A percentile compares a stretch with the other conserved stretches of the same genome.
phyloP scores from a whole-genome alignment of 2,329 filamentous ascomycete species.

The Nemania serpens region DNA sequence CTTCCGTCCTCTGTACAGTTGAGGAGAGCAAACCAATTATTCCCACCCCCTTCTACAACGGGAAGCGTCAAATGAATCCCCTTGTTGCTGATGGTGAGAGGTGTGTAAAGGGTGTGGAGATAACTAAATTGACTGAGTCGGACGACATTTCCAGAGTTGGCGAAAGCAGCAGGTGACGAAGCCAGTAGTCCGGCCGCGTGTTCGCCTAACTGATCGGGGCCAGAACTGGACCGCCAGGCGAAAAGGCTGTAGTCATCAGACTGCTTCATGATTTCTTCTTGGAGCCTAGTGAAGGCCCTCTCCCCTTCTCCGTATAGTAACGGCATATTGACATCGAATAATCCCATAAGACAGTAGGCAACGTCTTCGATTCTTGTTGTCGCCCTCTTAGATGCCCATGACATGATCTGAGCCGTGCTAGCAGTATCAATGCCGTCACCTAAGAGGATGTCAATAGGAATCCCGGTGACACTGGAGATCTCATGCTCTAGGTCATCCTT shows the following conservation, averaged over 20 bases:
- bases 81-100: too few species aligned
- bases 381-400: not conserved
- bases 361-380: constrained; percentile 1
- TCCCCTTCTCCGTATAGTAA: constrained; percentile 7
- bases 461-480: not conserved
- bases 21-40: too few species aligned
- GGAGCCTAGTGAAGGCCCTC: not conserved
- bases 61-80: too few species aligned
- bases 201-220: too few species aligned
- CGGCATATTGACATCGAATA: constrained; percentile 10
- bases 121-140: too few species aligned
- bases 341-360: constrained; percentile 1
- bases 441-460: not conserved
- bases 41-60: too few species aligned
- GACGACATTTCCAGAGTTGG: too few species aligned
- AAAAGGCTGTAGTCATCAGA: not conserved
- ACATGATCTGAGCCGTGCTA: not conserved
- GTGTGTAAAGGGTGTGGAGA: too few species aligned
- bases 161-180: too few species aligned
- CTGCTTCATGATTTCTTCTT: constrained; percentile 6
- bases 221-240: too few species aligned
- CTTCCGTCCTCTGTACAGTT: too few species aligned
- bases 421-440: not conserved
- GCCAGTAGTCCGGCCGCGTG: too few species aligned
- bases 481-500: not conserved